Evolutionary conservation across 352 stramenopile species (phyloP).

Genomic region (Globisporangium recalcitrans): DNA sequence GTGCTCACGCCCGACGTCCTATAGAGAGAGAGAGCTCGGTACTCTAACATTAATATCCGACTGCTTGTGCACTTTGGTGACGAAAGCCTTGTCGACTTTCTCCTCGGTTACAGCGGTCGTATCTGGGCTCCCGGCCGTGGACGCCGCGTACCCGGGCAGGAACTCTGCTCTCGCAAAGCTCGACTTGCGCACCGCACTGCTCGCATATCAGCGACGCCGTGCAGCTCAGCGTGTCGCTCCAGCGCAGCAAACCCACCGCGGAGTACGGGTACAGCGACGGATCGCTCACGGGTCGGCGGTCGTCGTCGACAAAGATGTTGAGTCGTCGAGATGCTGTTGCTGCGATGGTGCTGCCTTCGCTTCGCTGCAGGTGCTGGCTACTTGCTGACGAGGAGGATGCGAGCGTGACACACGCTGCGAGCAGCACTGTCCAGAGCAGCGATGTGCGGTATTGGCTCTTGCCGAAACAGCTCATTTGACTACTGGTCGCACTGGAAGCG

Average conservation of each 20-base stretch:
- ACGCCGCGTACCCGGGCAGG: constrained; percentile 18
- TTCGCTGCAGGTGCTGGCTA: background rate
- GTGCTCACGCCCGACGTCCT: constrained; percentile 59
- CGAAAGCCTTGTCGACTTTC: constrained; percentile 10
- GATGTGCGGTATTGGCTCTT: background rate
- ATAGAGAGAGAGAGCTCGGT: constrained; percentile 4
- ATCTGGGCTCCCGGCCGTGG: background rate
- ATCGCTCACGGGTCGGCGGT: constrained; percentile 30
- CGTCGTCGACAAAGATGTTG: constrained; percentile 43
- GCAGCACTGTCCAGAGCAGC: constrained; percentile 12
- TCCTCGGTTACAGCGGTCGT: background rate
- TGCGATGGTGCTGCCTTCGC: background rate
- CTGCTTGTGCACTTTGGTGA: constrained; percentile 53
- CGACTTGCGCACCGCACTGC: constrained; percentile 24
- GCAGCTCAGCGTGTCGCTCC: constrained; percentile 39
- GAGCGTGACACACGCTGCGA: background rate
- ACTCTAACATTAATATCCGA: constrained; percentile 18
- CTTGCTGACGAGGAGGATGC: background rate
- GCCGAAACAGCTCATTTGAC: background rate
- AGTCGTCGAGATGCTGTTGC: constrained; percentile 20
- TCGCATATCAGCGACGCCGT: constrained; percentile 45
- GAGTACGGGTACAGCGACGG: constrained; percentile 41
- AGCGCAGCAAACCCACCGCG: constrained; percentile 45
- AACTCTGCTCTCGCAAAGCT: constrained; percentile 25
- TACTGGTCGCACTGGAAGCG: background rate